phyloP scores from a whole-genome alignment of 2,329 filamentous ascomycete genomes.

The Botryosphaeria dothidea region DNA sequence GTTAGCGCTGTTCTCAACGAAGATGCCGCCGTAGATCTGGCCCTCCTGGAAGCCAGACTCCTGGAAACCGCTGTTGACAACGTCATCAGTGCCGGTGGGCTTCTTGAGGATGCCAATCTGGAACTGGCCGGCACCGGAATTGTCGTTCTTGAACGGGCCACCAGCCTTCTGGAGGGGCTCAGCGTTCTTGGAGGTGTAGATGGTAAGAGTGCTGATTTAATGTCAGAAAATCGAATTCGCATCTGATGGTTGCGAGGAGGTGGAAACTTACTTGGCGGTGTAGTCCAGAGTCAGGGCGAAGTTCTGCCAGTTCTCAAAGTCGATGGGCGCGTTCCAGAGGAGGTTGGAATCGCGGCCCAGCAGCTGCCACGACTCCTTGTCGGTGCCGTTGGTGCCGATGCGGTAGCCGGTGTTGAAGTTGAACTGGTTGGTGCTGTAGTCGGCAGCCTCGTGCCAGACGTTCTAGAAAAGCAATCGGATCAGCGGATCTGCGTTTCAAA shows the following conservation, averaged over 20 bases:
- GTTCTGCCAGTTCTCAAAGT: constrained; percentile 58
- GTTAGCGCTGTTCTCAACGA: constrained; percentile 38
- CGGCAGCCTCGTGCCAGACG: constrained; percentile 41
- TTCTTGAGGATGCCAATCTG: constrained; percentile 66
- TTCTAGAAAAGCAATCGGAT: constrained; percentile 25
- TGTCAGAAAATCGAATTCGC: not conserved
- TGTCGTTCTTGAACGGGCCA: constrained; percentile 49
- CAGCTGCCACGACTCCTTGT: constrained; percentile 48
- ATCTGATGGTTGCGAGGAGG: not conserved
- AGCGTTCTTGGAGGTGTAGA: constrained; percentile 57
- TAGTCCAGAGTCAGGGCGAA: constrained; percentile 63
- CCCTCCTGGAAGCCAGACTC: constrained; percentile 37
- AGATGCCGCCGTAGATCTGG: constrained; percentile 41
- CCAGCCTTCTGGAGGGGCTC: constrained; percentile 51
- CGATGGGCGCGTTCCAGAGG: constrained; percentile 55
- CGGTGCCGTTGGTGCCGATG: constrained; percentile 49
- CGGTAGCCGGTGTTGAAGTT: constrained; percentile 58
- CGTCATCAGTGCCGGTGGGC: constrained; percentile 47
- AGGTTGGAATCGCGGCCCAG: constrained; percentile 35
- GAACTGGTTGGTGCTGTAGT: constrained; percentile 44
- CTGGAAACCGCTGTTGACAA: constrained; percentile 41
- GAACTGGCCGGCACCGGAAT: constrained; percentile 61
- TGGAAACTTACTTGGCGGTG: constrained; percentile 51
- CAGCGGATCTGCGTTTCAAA: not conserved
- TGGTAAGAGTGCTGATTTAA: constrained; percentile 51